Evolutionary conservation across 352 stramenopile genomes (phyloP).

Genomic region (Pythium inflatum): DNA sequence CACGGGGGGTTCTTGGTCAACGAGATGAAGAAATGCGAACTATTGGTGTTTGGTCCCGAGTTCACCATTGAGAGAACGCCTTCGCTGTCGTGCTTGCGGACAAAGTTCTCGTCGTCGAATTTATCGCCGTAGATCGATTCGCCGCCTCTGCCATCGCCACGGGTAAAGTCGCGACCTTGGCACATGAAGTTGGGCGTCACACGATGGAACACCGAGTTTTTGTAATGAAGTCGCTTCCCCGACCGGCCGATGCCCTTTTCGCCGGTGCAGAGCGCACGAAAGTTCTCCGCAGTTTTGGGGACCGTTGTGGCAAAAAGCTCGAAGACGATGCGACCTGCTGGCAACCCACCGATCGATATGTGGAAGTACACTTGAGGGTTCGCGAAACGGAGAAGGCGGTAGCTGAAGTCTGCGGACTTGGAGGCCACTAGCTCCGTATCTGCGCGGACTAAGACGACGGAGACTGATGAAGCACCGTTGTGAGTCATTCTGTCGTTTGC

Average conservation of each 20-base stretch:
- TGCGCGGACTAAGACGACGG: too few relatives aligned
- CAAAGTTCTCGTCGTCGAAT: constrained; percentile 85
- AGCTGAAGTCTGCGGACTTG: too few relatives aligned
- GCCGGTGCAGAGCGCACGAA: constrained; percentile 97
- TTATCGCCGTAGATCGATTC: constrained; percentile 91
- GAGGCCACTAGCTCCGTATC: too few relatives aligned
- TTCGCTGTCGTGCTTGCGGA: constrained; percentile 81
- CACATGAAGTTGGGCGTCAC: constrained; percentile 99
- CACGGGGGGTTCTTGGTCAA: constrained; percentile 95
- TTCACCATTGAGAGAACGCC: constrained; percentile 92
- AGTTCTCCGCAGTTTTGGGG: constrained; percentile 98
- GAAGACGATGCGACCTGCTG: constrained; percentile 93
- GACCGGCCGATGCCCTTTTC: constrained; percentile 92
- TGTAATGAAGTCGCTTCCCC: constrained; percentile 95
- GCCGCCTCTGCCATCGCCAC: constrained; percentile 73
- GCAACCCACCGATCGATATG: constrained; percentile 92
- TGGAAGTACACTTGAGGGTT: constrained; percentile 99
- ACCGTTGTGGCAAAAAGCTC: constrained; percentile 96
- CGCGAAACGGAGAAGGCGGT: too few relatives aligned
- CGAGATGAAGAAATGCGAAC: constrained; percentile 98
- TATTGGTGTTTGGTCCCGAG: constrained; percentile 95
- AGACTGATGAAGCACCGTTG: too few relatives aligned
- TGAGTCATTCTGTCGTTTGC: too few relatives aligned
- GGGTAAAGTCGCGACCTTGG: constrained; percentile 61
- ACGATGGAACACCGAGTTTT: constrained; percentile 97